Evolutionary conservation across 306 rosid genomes (phyloP).

Genomic region (Delonix regia): DNA sequence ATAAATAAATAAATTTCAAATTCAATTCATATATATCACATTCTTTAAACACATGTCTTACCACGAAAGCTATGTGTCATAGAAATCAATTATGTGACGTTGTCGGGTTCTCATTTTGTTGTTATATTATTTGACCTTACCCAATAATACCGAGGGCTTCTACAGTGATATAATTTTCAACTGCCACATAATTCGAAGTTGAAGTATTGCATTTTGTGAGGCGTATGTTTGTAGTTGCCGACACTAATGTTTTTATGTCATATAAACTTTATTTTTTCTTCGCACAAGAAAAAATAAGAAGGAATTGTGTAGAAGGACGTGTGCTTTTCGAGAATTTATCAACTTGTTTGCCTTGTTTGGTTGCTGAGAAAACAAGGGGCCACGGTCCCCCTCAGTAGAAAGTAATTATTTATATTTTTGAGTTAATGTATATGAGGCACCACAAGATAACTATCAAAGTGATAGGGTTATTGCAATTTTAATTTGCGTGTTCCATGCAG

Average conservation of each 20-base stretch:
- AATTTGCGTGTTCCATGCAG: neutral
- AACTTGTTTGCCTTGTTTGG: slow-evolving; percentile 37
- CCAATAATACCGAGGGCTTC: neutral
- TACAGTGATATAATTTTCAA: neutral
- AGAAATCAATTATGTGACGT: neutral
- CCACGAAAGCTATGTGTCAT: neutral
- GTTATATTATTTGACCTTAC: neutral
- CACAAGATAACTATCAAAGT: slow-evolving; percentile 20
- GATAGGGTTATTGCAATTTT: slow-evolving; percentile 20
- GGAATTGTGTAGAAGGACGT: neutral
- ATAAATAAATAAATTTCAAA: no score
- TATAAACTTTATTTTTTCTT: neutral
- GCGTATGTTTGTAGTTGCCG: neutral
- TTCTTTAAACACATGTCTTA: neutral
- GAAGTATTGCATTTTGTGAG: neutral
- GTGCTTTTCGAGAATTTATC: slow-evolving; percentile 38
- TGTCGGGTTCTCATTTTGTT: neutral
- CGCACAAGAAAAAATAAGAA: neutral
- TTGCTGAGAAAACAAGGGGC: slow-evolving; percentile 28
- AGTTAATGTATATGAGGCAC: slow-evolving; percentile 10
- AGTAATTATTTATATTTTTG: neutral
- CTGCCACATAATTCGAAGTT: neutral
- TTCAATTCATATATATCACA: neutral
- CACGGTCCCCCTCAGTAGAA: slow-evolving; percentile 29
- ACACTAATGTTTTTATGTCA: neutral